Base-by-base conservation (phyloP, 1,139 yeast species). In the Geotrichum carabidarum region DNA sequence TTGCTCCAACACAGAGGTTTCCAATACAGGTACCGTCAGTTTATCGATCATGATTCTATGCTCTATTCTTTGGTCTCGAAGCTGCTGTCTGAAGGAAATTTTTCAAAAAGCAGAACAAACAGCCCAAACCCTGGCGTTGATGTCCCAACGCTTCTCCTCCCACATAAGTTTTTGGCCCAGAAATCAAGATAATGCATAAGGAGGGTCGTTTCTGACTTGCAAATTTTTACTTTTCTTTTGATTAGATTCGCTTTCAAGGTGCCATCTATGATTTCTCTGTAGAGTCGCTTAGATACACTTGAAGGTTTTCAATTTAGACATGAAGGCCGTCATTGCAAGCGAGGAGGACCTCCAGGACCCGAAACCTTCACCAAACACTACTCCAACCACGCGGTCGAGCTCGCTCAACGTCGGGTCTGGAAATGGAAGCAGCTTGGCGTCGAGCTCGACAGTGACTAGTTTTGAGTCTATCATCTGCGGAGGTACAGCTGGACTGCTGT, bases 401-500 rank as follows among this genome's bases (percentile, higher is more conserved):
- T 44, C 47, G 2, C 38, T 50, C 2, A 37, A 51, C 8, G 54
- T 51, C 4, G 54, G 54, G 7, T 46, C 50, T 30, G 54, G 54
- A 12, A 51, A 31, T 32, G 36, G 46, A 11, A 37, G 43, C n/a
- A 45, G 50, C 58, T 58, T 71, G n/a, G 59, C 58, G 51, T 58
- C 68, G 30, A 55, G 61, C 37, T 62, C 73, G 37, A 65, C 68
- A 35, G 58, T 70, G 14, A 59, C 70, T 6, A 56, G 65, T 12
- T 11, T 56, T 1, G 74, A 72, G 53, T 74, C 83, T 7, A 64
- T 82, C 1, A 52, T 83, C 1, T 87, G 94, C 0, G 96, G 95
- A 0, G 82, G 86, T 0, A 62, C 79, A 0, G 83, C 95, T 0
- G 96, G 96, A 0, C 78, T 87, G 1, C 60, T 70, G 1, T 64